A percentile compares a stretch with the other conserved stretches of the same genome.
Conservation (phyloP, 1,284 basidiomycete species). For the Trichosporon asahii region DNA sequence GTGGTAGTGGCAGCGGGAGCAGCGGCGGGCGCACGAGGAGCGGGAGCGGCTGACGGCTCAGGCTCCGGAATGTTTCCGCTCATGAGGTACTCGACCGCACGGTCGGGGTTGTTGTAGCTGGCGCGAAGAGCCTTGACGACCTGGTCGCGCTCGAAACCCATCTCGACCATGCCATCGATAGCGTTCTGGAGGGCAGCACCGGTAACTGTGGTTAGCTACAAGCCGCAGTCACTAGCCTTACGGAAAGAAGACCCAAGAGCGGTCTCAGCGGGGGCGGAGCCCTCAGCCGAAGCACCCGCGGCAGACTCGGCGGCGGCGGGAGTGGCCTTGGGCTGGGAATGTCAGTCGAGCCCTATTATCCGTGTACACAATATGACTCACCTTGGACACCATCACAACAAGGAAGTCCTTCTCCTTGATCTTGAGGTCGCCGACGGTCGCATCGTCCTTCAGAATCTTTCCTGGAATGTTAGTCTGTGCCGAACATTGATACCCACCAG, state of each 20-base stretch:
- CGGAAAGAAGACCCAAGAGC: conserved; percentile 45
- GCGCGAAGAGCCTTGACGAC: conserved; percentile 84
- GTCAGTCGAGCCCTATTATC: background rate
- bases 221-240: conserved; percentile 22
- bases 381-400: conserved; percentile 97
- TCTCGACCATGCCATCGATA: conserved; percentile 79
- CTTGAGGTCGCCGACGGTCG: conserved; percentile 79
- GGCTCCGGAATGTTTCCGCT: conserved; percentile 54
- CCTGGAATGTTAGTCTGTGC: conserved; percentile 56
- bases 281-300: conserved; percentile 30
- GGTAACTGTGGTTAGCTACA: conserved; percentile 54
- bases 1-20: conserved; percentile 51
- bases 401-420: conserved; percentile 99
- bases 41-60: conserved; percentile 27
- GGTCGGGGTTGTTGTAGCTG: conserved; percentile 96
- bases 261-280: conserved; percentile 24
- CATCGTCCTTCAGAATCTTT: conserved; percentile 85
- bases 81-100: conserved; percentile 96
- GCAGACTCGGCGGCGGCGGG: conserved; percentile 44
- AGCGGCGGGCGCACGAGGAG: conserved; percentile 34
- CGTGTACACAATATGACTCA: conserved; percentile 46
- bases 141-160: conserved; percentile 89
- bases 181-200: conserved; percentile 71
- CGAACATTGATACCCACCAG: conserved; percentile 58
- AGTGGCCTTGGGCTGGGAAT: conserved; percentile 44